A percentile compares a stretch with the other conserved stretches of the same genome.
Conservation (phyloP, 768 basidiomycete genomes). For the Leccinum aurantiacum region DNA sequence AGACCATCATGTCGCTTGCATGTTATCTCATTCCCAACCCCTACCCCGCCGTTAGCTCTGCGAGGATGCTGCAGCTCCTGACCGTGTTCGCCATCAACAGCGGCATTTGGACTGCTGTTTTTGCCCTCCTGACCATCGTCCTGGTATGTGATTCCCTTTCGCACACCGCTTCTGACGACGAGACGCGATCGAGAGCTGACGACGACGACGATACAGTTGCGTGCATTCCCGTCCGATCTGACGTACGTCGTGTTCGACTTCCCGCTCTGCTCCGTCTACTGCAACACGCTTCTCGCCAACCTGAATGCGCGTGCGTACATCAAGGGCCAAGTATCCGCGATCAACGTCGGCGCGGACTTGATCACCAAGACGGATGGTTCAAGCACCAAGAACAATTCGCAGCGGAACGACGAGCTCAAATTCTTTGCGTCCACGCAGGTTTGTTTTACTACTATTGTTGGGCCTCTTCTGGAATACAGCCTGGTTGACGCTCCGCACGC, state of each 20-base stretch:
- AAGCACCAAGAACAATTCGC: not conserved
- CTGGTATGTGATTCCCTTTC: not conserved
- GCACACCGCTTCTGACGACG: not conserved
- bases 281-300: slow-evolving; percentile 8
- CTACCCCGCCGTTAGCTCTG: not conserved
- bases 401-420: not conserved
- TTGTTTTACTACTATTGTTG: not conserved
- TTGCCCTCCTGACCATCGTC: slow-evolving; percentile 1
- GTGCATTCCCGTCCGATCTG: not conserved
- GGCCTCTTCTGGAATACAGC: not conserved
- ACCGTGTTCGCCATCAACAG: slow-evolving; percentile 8
- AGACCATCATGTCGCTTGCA: not conserved
- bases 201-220: not conserved
- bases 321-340: not conserved
- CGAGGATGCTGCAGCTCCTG: slow-evolving; percentile 5
- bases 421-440: slow-evolving; percentile 5
- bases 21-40: not conserved
- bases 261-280: slow-evolving; percentile 3
- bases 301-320: slow-evolving; percentile 6
- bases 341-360: slow-evolving; percentile 1
- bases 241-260: slow-evolving; percentile 5
- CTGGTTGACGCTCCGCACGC: not conserved
- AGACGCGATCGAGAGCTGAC: not conserved
- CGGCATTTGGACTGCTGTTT: slow-evolving; percentile 4
- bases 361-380: not conserved